Evolutionary conservation across 805 yeast genomes (phyloP).

Genomic region (Millerozyma acaciae): DNA sequence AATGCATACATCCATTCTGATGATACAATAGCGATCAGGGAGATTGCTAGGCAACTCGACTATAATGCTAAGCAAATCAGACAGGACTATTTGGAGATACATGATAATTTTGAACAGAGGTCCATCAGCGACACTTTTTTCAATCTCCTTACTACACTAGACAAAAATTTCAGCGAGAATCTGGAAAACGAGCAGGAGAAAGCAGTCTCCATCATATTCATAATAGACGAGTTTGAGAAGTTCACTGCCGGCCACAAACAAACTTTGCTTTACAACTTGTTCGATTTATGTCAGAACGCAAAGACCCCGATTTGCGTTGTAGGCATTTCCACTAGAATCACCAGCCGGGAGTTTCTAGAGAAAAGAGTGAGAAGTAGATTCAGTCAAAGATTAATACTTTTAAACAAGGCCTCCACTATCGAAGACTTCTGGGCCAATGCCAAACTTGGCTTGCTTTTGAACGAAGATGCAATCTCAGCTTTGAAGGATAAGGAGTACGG

Average conservation of each 20-base stretch:
- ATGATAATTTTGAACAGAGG: constrained; percentile 42
- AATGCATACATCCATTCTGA: constrained; percentile 71
- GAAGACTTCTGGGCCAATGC: constrained; percentile 52
- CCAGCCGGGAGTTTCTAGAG: constrained; percentile 77
- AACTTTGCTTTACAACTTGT: constrained; percentile 78
- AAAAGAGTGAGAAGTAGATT: constrained; percentile 89
- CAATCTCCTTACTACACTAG: constrained; percentile 52
- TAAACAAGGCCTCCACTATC: constrained; percentile 48
- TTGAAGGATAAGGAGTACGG: constrained; percentile 20
- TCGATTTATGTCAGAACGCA: constrained; percentile 76
- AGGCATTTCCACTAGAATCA: constrained; percentile 73
- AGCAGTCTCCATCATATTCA: constrained; percentile 61
- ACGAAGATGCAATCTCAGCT: constrained; percentile 11
- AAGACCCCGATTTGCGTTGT: constrained; percentile 73
- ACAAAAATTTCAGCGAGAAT: constrained; percentile 21
- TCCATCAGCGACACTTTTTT: constrained; percentile 60
- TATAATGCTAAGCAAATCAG: constrained; percentile 14
- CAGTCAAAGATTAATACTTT: constrained; percentile 67
- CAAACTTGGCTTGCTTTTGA: constrained; percentile 31
- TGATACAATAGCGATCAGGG: constrained; percentile 76
- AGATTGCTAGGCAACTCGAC: constrained; percentile 82
- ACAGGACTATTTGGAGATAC: constrained; percentile 7
- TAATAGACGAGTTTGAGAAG: constrained; percentile 81
- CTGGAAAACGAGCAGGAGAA: constrained; percentile 10
- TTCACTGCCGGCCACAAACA: constrained; percentile 74